phyloP scores from a whole-genome alignment of 805 yeast species.

The Nakazawaea peltata region DNA sequence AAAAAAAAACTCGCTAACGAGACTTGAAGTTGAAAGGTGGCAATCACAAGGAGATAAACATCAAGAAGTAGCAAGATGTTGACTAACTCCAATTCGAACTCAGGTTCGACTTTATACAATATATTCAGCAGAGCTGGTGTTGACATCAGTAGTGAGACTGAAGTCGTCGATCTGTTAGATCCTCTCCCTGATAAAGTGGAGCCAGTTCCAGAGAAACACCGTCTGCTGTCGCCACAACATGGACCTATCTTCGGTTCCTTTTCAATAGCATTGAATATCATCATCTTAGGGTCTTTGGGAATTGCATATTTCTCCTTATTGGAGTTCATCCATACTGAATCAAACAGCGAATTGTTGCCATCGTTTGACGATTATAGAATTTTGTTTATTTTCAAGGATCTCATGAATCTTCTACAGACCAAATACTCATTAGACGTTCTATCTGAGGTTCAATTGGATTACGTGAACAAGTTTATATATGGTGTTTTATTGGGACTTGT shows the following conservation, averaged over 20 bases:
- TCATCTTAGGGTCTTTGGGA: conserved; percentile 34
- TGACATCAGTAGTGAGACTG: conserved; percentile 18
- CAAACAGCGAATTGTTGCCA: conserved; percentile 18
- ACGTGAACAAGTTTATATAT: conserved; percentile 29
- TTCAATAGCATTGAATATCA: too few species aligned
- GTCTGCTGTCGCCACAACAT: conserved; percentile 11
- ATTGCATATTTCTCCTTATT: conserved; percentile 45
- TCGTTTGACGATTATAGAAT: conserved; percentile 17
- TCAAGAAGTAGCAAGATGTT: too few species aligned
- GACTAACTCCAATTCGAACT: too few species aligned
- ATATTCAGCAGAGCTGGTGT: conserved; percentile 35
- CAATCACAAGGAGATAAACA: too few species aligned
- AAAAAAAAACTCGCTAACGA: too few species aligned
- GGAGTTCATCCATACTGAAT: conserved; percentile 34
- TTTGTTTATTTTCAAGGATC: conserved; percentile 18
- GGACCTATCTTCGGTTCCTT: conserved; percentile 10
- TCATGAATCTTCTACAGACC: too few species aligned
- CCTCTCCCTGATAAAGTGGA: conserved; percentile 24
- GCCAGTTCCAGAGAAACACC: too few species aligned
- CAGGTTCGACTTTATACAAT: too few species aligned
- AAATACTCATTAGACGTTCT: too few species aligned
- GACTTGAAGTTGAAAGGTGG: too few species aligned
- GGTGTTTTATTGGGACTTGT: conserved; percentile 53
- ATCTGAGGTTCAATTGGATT: conserved; percentile 11
- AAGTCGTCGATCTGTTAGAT: conserved; percentile 24